phyloP scores from a whole-genome alignment of 495 filamentous ascomycete genomes.

The Echria macrotheca region DNA sequence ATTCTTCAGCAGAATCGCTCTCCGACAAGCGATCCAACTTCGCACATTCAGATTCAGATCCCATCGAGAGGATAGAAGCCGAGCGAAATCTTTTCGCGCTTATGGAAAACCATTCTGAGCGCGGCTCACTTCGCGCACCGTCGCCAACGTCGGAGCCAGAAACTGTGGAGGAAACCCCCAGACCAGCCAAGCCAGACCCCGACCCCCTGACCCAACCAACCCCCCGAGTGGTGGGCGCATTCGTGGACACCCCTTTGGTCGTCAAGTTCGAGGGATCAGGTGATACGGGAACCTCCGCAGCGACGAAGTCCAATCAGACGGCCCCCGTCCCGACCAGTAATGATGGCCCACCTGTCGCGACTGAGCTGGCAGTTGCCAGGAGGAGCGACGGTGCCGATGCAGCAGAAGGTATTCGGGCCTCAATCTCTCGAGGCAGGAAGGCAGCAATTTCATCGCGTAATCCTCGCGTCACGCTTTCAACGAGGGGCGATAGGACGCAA shows the following conservation, averaged over 20 bases:
- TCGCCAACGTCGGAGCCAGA: constrained; percentile 30
- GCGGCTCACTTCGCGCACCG: constrained; percentile 43
- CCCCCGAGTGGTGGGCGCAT: constrained; percentile 46
- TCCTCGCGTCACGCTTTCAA: constrained; percentile 14
- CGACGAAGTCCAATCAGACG: background rate
- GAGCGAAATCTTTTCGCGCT: constrained; percentile 52
- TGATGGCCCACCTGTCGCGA: no score
- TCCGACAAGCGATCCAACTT: constrained; percentile 34
- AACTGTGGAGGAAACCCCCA: constrained; percentile 42
- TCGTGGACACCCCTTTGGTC: constrained; percentile 46
- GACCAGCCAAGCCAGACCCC: constrained; percentile 36
- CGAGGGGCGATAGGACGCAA: constrained; percentile 12
- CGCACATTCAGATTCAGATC: constrained; percentile 47
- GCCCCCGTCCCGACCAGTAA: no score
- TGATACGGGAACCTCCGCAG: background rate
- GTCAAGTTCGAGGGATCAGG: constrained; percentile 30
- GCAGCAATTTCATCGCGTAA: constrained; percentile 3
- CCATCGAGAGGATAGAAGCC: constrained; percentile 48
- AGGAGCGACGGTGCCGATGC: no score
- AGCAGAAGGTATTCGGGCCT: no score
- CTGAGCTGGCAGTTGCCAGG: no score
- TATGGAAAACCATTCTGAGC: constrained; percentile 48
- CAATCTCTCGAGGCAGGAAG: constrained; percentile 7
- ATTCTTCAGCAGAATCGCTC: constrained; percentile 34
- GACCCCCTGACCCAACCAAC: constrained; percentile 47